A percentile compares a stretch with the other conserved stretches of the same genome.
Evolutionary conservation across 2,329 filamentous ascomycete genomes (phyloP).

Genomic region (Pestalotiopsis sp.): DNA sequence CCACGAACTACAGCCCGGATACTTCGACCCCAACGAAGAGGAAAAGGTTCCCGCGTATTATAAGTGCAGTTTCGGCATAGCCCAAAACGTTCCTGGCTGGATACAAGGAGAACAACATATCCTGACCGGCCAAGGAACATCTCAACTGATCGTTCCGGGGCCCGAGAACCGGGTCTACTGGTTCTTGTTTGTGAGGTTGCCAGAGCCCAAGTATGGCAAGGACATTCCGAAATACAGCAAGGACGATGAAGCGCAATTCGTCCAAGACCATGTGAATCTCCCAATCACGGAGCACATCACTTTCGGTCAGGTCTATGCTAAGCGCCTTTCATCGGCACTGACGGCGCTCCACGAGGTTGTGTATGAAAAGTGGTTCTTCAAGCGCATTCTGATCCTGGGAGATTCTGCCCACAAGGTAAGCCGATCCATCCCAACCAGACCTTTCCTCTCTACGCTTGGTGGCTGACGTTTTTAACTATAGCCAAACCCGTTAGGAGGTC

Average conservation of each 20-base stretch:
- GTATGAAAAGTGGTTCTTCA: slow-evolving; percentile 33
- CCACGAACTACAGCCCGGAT: slow-evolving; percentile 22
- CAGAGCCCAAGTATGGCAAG: slow-evolving; percentile 26
- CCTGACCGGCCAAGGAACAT: slow-evolving; percentile 21
- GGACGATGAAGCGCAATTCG: slow-evolving; percentile 30
- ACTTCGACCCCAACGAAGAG: slow-evolving; percentile 21
- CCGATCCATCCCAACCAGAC: not conserved
- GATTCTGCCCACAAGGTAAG: slow-evolving; percentile 35
- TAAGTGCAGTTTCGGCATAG: slow-evolving; percentile 39
- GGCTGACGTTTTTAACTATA: slow-evolving; percentile 12
- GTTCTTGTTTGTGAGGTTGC: slow-evolving; percentile 34
- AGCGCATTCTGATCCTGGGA: slow-evolving; percentile 30
- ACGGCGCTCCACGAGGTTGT: slow-evolving; percentile 33
- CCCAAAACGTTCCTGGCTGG: slow-evolving; percentile 26
- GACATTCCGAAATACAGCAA: slow-evolving; percentile 33
- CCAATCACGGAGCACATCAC: slow-evolving; percentile 24
- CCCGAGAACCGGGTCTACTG: slow-evolving; percentile 33
- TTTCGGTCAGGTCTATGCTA: slow-evolving; percentile 31
- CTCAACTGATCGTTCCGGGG: slow-evolving; percentile 29
- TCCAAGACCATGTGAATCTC: slow-evolving; percentile 14
- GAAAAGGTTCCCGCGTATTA: slow-evolving; percentile 26
- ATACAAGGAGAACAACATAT: slow-evolving; percentile 16
- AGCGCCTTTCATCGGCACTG: slow-evolving; percentile 27
- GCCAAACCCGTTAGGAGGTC: slow-evolving; percentile 27
- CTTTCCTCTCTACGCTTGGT: not conserved